Evolutionary conservation across 106 monocot genomes (phyloP).

Genomic region (Hemerocallis citrina): DNA sequence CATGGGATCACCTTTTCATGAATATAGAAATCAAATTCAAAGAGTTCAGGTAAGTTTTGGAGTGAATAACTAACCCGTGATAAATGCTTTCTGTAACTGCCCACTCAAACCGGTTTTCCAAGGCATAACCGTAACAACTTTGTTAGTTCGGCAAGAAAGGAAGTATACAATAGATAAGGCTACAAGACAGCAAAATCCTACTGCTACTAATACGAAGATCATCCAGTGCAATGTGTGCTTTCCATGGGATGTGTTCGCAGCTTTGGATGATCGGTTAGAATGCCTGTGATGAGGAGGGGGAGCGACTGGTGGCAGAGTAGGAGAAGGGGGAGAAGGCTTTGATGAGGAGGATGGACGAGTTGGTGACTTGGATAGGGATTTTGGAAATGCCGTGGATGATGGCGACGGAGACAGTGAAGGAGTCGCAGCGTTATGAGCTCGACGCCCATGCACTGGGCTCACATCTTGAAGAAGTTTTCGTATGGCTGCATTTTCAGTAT

Average conservation of each 20-base stretch:
- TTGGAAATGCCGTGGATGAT: background rate
- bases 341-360: background rate
- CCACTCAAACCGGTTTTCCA: constrained; percentile 69
- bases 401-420: constrained; percentile 16
- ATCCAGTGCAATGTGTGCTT: too few species aligned
- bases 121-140: constrained; percentile 56
- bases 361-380: constrained; percentile 10
- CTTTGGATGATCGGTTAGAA: too few species aligned
- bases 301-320: background rate
- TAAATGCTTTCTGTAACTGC: constrained; percentile 74
- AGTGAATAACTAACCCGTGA: constrained; percentile 47
- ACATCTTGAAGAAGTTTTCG: constrained; percentile 26
- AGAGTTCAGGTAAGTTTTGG: background rate
- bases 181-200: constrained; percentile 19
- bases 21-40: background rate
- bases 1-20: background rate
- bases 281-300: background rate
- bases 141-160: constrained; percentile 25
- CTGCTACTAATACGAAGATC: constrained; percentile 23
- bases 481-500: constrained; percentile 15
- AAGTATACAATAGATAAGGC: constrained; percentile 16
- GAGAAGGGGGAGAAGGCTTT: constrained; percentile 7
- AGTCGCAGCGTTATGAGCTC: background rate
- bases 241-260: too few species aligned
- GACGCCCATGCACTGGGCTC: background rate